Base-by-base conservation (phyloP, 305 asterid species). In the Vinca major region DNA sequence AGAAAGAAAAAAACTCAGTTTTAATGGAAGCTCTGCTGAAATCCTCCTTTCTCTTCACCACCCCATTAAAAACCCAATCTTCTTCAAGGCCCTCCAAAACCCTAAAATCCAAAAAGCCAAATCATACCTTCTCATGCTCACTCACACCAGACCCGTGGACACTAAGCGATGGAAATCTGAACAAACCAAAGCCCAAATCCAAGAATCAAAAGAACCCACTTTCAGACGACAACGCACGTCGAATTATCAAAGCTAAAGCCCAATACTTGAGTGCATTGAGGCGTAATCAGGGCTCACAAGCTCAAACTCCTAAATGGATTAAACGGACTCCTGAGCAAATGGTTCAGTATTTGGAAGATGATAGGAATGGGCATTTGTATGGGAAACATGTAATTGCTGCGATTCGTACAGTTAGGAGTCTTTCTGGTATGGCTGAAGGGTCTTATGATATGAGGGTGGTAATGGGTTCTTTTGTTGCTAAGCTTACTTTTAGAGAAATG, bases 331-430 rank as follows among this genome's bases (percentile, higher is more conserved):
- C 97, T 26, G 94, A 90, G 56, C 98, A 92, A 77, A 92, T 92
- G 98, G 83, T 81, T 72, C 93, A 71, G 79, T 92, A 92, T 68
- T 68, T 92, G 63, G 92, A 90, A 75, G 98, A 92, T 72, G 98
- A 92, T 65, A 81, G 95, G 79, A 85, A 88, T 47, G 98, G 98
- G 0, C 90, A 90, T 63, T 73, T 92, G 79, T 90, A 90, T 45
- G 98, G 97, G 0, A 78, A 84, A 36, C 96, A 90, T 72, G 98
- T 92, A 5, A 89, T 92, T 62, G 97, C 97, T 14, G 98, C 98
- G 50, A 90, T 92, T 58, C 83, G 80, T 83, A 82, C 83, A 56
- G 98, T 92, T 40, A 75, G 98, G 78, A 86, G 95, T 71, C 83
- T 80, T 58, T 82, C 97, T 12, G 84, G 61, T 69, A 71, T 78